Evolutionary conservation across 208 protist genomes (phyloP).

Genomic region (Wallacemonas sp.): DNA sequence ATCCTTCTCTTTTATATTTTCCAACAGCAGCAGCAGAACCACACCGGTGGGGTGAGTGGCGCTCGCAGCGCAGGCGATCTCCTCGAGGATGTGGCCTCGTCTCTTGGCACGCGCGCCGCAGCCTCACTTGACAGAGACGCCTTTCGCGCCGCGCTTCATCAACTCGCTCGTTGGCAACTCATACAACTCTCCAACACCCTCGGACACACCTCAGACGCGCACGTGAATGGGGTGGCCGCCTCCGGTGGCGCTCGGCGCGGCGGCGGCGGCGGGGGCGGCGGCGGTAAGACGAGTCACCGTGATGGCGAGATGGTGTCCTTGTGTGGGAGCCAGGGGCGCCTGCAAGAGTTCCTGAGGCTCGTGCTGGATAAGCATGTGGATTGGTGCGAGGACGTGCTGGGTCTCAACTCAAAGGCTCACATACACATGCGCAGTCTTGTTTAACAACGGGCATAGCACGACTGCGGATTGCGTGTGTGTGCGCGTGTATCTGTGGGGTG

Average conservation of each 20-base stretch:
- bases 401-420: conserved; percentile 56
- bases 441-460: too few species aligned
- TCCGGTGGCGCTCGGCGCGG: neutral
- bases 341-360: conserved; percentile 48
- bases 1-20: conserved; percentile 64
- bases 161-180: conserved; percentile 57
- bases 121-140: conserved; percentile 60
- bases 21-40: conserved; percentile 53
- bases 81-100: conserved; percentile 71
- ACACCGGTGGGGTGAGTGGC: conserved; percentile 14
- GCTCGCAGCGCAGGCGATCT: conserved; percentile 67
- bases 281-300: conserved; percentile 9
- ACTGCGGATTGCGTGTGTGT: too few species aligned
- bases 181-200: conserved; percentile 22
- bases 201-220: conserved; percentile 2
- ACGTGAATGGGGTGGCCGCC: neutral
- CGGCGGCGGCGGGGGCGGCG: conserved; percentile 13
- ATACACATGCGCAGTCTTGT: conserved; percentile 67
- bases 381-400: conserved; percentile 56
- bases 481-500: too few species aligned
- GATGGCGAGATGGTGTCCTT: conserved; percentile 34
- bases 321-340: conserved; percentile 41
- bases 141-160: conserved; percentile 45
- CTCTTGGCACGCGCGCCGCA: conserved; percentile 64
- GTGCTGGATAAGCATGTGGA: conserved; percentile 34